Conservation (phyloP, 306 rosid genomes). For the Clitoria ternatea region DNA sequence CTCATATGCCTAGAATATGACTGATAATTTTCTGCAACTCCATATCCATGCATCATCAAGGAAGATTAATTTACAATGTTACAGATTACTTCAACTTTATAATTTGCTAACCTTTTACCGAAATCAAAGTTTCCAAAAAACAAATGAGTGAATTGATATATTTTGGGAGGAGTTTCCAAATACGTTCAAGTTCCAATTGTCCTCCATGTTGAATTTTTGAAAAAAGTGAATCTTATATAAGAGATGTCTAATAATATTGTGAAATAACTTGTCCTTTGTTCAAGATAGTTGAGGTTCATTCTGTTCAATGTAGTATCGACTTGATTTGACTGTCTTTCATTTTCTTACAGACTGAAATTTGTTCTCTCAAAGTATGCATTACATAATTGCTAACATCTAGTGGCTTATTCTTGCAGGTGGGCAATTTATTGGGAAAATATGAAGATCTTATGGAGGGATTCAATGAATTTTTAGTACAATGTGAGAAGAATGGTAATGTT, state of each 20-base stretch:
- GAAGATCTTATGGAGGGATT: slow-evolving; percentile 88
- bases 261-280: background rate
- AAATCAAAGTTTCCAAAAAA: background rate
- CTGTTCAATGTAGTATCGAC: slow-evolving; percentile 8
- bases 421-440: slow-evolving; percentile 80
- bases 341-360: background rate
- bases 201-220: background rate
- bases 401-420: slow-evolving; percentile 58
- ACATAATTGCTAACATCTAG: slow-evolving; percentile 12
- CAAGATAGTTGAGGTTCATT: background rate
- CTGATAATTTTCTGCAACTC: background rate
- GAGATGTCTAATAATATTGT: slow-evolving; percentile 16
- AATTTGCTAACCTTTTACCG: background rate
- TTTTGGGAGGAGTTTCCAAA: background rate
- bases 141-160: background rate
- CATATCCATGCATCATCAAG: background rate
- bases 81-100: background rate
- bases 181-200: slow-evolving; percentile 2
- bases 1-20: background rate
- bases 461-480: slow-evolving; percentile 78
- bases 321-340: background rate
- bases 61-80: background rate
- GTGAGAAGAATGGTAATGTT: slow-evolving; percentile 88
- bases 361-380: background rate
- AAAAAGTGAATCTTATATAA: background rate